Evolutionary conservation across 495 filamentous ascomycete genomes (phyloP), one percentile per base, ranked within the genome.

Genomic region (Staphylotrichum longicolle): DNA sequence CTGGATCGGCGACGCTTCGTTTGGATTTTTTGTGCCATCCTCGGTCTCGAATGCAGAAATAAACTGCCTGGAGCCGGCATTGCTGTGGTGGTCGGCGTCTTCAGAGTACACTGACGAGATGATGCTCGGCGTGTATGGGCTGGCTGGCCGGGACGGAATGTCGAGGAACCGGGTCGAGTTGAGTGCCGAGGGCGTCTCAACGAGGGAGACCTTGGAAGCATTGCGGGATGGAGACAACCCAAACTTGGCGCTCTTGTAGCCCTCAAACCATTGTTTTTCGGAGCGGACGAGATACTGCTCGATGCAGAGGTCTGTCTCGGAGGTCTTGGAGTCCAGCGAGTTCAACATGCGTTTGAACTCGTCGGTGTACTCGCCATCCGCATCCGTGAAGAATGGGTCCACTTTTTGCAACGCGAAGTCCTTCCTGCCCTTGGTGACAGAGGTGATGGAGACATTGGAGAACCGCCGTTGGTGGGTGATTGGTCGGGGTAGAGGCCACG

Each of bases 301-400:
- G 56, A 88, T 85, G 64, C 85, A 87, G 2, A 87, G 76, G 27
- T 81, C 71, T 1, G 70, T 74, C 49, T 84, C 79, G 1, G 84
- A 86, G 45, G 75, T 83, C 60, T 85, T 86, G 58, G 75, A 76
- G 46, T 79, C 81, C 2, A 87, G 77, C 5, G 72, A 66, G 0
- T 75, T 69, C 9, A 85, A 76, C 58, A 78, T 77, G 66, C 78
- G 77, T 60, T 83, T 77, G 63, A 88, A 88, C 8, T 71, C 72
- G 8, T 76, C 68, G 50, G 82, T 82, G 68, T 84, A 88, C 35
- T 79, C 64, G 14, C 83, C 83, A n/a, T 78, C 81, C 7, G 77
- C 74, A 68, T 88, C 86, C 9, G 81, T 87, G 66, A 88, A 88
- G 72, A 83, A 85, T 3, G 84, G 84, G 60, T 86, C 82, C 20